A percentile compares a stretch with the other conserved stretches of the same genome.
Conservation (phyloP, 2,329 filamentous ascomycete species). For the Onygena corvina region DNA sequence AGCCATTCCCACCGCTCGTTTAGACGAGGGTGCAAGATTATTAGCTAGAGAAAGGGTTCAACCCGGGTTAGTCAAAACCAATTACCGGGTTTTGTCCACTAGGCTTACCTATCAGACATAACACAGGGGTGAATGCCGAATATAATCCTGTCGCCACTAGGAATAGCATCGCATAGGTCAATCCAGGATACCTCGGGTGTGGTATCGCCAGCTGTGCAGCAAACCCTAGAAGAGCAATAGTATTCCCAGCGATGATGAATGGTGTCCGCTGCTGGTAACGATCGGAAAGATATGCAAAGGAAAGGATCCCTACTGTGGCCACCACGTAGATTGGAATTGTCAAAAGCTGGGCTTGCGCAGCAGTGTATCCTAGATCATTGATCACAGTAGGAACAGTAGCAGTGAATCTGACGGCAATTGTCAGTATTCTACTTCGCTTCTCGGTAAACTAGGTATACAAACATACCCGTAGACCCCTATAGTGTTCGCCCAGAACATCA, state of each 20-base stretch:
- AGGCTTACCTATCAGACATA: slow-evolving; percentile 10
- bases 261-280: slow-evolving; percentile 21
- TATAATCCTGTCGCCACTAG: slow-evolving; percentile 13
- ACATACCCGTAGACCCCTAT: slow-evolving; percentile 18
- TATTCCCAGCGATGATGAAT: slow-evolving; percentile 49
- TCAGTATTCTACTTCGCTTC: slow-evolving; percentile 13
- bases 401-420: slow-evolving; percentile 16
- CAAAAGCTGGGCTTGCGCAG: slow-evolving; percentile 31
- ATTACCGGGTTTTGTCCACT: neutral
- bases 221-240: slow-evolving; percentile 50
- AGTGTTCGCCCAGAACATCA: slow-evolving; percentile 18
- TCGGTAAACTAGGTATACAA: slow-evolving; percentile 6
- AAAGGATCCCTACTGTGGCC: slow-evolving; percentile 19
- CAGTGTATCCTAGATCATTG: slow-evolving; percentile 28
- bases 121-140: slow-evolving; percentile 13
- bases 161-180: slow-evolving; percentile 15
- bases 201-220: slow-evolving; percentile 43
- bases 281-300: slow-evolving; percentile 22
- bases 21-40: slow-evolving; percentile 30
- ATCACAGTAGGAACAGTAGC: slow-evolving; percentile 23
- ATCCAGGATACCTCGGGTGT: slow-evolving; percentile 12
- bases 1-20: slow-evolving; percentile 34
- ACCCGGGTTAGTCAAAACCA: neutral
- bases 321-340: slow-evolving; percentile 25
- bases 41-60: slow-evolving; percentile 7